A percentile compares a stretch with the other conserved stretches of the same genome.
Evolutionary conservation across 176 grass and related monocot genomes (phyloP).

Genomic region (Chloris gayana): DNA sequence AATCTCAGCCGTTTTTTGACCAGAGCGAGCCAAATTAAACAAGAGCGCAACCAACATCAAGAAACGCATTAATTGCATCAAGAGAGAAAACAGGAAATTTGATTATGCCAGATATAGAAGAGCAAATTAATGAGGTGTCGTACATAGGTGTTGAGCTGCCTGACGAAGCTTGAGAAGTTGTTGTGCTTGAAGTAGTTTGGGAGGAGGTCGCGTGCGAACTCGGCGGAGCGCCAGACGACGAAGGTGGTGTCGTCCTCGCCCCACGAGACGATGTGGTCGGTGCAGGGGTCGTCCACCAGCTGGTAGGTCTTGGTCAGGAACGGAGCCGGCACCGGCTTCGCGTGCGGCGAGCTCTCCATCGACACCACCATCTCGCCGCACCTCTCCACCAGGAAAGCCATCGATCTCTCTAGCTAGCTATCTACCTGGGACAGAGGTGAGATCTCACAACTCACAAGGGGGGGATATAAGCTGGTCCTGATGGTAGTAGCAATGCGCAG

Average conservation of each 20-base stretch:
- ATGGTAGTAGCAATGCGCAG: neutral
- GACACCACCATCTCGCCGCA: conserved; percentile 76
- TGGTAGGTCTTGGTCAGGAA: conserved; percentile 98
- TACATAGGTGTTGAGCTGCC: conserved; percentile 99
- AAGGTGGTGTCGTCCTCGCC: conserved; percentile 84
- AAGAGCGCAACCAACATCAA: neutral
- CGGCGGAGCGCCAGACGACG: conserved; percentile 91
- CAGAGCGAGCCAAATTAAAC: conserved; percentile 1
- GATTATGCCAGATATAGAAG: neutral
- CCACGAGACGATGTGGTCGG: conserved; percentile 97
- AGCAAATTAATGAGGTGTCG: neutral
- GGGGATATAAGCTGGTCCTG: conserved; percentile 22
- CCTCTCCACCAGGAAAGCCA: conserved; percentile 74
- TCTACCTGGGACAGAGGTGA: neutral
- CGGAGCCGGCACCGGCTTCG: conserved; percentile 77
- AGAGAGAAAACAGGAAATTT: neutral
- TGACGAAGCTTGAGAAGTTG: conserved; percentile 98
- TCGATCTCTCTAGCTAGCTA: conserved; percentile 1
- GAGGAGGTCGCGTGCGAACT: conserved; percentile 90
- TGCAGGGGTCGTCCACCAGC: conserved; percentile 96
- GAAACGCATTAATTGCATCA: neutral
- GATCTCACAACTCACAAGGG: neutral
- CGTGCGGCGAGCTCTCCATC: conserved; percentile 56
- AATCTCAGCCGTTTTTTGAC: neutral
- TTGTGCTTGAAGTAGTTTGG: conserved; percentile 99